Evolutionary conservation across 2,329 filamentous ascomycete species (phyloP), one percentile per base, ranked within the genome.

Genomic region (Xylogone sp.): DNA sequence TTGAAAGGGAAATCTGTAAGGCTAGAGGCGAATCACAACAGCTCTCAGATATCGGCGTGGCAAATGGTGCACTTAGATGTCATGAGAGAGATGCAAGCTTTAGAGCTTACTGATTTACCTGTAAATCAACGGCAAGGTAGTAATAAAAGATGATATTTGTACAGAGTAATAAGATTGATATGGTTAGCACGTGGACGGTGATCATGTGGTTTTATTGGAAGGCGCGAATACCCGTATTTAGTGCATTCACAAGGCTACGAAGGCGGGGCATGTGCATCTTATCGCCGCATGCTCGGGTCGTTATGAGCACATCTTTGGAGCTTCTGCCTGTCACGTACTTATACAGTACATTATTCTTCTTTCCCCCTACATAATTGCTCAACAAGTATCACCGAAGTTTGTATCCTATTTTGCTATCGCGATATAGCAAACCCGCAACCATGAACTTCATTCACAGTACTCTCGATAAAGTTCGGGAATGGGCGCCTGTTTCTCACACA

Each of bases 361-460:
- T 7, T 8, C 7, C 27, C 13, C 7, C 27, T 8, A 13, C 8
- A 31, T 13, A 31, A 13, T 13, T 31, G 27, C 27, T 13, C n/a
- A 16, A 16, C 34, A 16, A 39, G n/a, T 39, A 16, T 39, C 5
- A 5, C 24, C 10, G 24, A 10, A 6, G 24, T 27, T 27, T 6
- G 10, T 10, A 27, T 39, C 34, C n/a, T 39, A 16, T 16, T 39
- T 39, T 39, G 13, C n/a, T 16, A 27, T 18, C 13, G 8, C n/a
- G 34, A 39, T 4, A 7, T 16, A 39, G n/a, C 12, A 13, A 31
- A 16, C 34, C n/a, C n/a, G 8, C n/a, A 16, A 54, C 34, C 31
- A 96, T 96, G 90, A 94, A 95, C 69, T 86, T 92, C 75, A 81
- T 97, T 65, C 90, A 95, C 72, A 96, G 91, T 51, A 93, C 90